A percentile compares a stretch with the other conserved stretches of the same genome.
phyloP scores from a whole-genome alignment of 2,329 filamentous ascomycete genomes.

The Cordyceps javanica region DNA sequence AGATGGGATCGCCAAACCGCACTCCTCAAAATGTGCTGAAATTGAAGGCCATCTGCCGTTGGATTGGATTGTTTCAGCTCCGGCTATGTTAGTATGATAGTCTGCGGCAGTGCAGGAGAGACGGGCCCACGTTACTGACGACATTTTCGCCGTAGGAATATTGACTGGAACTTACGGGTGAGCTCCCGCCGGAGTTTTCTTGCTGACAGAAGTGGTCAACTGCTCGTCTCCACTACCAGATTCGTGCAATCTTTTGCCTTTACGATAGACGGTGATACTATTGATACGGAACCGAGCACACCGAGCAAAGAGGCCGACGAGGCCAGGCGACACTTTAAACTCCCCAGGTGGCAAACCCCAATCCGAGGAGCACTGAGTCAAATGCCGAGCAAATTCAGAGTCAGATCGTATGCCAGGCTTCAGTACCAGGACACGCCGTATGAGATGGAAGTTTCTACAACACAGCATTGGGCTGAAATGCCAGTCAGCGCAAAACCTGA shows the following conservation, averaged over 20 bases:
- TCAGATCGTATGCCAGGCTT: slow-evolving; percentile 24
- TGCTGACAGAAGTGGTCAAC: neutral
- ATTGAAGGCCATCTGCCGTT: neutral
- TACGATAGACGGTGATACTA: neutral
- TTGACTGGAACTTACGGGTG: slow-evolving; percentile 30
- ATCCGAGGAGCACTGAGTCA: slow-evolving; percentile 8
- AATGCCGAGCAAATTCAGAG: slow-evolving; percentile 10
- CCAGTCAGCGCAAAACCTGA: slow-evolving; percentile 16
- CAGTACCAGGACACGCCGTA: slow-evolving; percentile 27
- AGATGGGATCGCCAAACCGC: neutral
- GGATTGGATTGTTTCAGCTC: slow-evolving; percentile 25
- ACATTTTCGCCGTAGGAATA: neutral
- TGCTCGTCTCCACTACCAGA: neutral
- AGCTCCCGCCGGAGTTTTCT: slow-evolving; percentile 16
- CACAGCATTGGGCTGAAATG: slow-evolving; percentile 22
- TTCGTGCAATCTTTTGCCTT: neutral
- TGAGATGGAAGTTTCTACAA: slow-evolving; percentile 27
- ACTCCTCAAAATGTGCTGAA: neutral
- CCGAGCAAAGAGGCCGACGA: neutral
- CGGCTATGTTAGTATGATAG: slow-evolving; percentile 27
- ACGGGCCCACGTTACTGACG: neutral
- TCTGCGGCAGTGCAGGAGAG: neutral
- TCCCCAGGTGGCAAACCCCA: slow-evolving; percentile 4
- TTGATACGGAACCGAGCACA: no score
- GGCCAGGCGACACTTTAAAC: neutral